Evolutionary conservation across 495 filamentous ascomycete species (phyloP).

Genomic region (Collariella sp.): DNA sequence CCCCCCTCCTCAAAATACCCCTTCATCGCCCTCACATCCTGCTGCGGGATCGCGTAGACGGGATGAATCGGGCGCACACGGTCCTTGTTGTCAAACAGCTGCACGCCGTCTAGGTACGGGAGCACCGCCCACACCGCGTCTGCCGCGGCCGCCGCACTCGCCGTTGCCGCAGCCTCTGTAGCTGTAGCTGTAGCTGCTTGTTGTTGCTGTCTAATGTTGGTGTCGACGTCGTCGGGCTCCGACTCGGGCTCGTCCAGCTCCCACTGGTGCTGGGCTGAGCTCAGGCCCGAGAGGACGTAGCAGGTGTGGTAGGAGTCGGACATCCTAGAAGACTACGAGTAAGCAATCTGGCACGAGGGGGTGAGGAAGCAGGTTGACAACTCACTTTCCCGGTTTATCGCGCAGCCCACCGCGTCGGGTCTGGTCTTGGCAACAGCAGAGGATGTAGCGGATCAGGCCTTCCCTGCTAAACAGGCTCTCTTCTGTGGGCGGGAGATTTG

Average conservation of each 20-base stretch:
- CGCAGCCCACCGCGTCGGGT: constrained; percentile 66
- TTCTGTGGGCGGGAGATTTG: constrained; percentile 13
- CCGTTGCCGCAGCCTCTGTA: not conserved
- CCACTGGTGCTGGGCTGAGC: constrained; percentile 69
- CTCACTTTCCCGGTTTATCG: constrained; percentile 89
- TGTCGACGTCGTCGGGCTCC: not conserved
- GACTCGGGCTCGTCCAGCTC: constrained; percentile 35
- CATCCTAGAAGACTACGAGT: constrained; percentile 37
- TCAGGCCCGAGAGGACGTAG: constrained; percentile 82
- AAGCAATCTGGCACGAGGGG: not conserved
- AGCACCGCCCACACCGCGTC: constrained; percentile 49
- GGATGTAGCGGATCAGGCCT: constrained; percentile 77
- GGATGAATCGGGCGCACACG: constrained; percentile 60
- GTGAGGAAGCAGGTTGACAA: constrained; percentile 13
- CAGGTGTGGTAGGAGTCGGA: constrained; percentile 87
- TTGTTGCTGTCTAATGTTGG: not conserved
- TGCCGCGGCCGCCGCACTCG: constrained; percentile 2
- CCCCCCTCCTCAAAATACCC: constrained; percentile 51
- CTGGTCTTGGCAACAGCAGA: constrained; percentile 74
- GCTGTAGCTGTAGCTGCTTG: not conserved
- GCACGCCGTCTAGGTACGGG: constrained; percentile 39
- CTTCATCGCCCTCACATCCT: constrained; percentile 53
- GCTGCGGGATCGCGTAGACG: constrained; percentile 73
- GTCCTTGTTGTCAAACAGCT: constrained; percentile 45
- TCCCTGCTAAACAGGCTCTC: constrained; percentile 65